Evolutionary conservation across 345 rosid genomes (phyloP), one percentile per base, ranked within the genome.

Genomic region (Eutrema heterophyllum): DNA sequence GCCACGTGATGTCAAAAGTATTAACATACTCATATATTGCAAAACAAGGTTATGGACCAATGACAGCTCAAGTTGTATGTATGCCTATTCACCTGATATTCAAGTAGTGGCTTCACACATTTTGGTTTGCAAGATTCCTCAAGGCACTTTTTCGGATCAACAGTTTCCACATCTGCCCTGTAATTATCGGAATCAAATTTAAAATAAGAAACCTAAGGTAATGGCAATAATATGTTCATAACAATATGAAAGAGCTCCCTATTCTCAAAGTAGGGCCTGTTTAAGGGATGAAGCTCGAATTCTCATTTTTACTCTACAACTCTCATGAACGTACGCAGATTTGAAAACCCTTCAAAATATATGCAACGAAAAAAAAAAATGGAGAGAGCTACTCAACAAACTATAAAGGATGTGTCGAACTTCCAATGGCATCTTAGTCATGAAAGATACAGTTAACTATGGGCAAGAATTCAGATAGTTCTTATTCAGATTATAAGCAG

Each of bases 81-180:
- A 27, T 5, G 50, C 10, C n/a, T 15, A 54, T 14, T 72, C 44
- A 81, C 82, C 82, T 77, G 72, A 67, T 86, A 84, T 11, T 79
- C 82, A 73, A 82, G 66, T 38, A 74, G 68, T 74, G 86, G 78
- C 71, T 84, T 84, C 70, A 83, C 83, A 77, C 89, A 86, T 52
- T 66, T 58, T 11, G 84, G 81, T 72, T 80, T 78, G 78, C 85
- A 86, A 57, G 77, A 70, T 30, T 82, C 80, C 78, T 86, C 87
- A 27, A 83, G 68, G 66, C 61, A 79, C 67, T 67, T 83, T 78
- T 86, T 86, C 11, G 44, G 87, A 69, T 83, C 87, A 50, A 63
- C 64, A 63, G 59, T 57, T 45, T 78, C 87, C 9, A 76, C 82
- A 2, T 82, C 84, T 15, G 82, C 84, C 89, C 87, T 85, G 75